Evolutionary conservation across 2,329 filamentous ascomycete species (phyloP), one percentile per base, ranked within the genome.

Genomic region (Alternaria triticimaculans): DNA sequence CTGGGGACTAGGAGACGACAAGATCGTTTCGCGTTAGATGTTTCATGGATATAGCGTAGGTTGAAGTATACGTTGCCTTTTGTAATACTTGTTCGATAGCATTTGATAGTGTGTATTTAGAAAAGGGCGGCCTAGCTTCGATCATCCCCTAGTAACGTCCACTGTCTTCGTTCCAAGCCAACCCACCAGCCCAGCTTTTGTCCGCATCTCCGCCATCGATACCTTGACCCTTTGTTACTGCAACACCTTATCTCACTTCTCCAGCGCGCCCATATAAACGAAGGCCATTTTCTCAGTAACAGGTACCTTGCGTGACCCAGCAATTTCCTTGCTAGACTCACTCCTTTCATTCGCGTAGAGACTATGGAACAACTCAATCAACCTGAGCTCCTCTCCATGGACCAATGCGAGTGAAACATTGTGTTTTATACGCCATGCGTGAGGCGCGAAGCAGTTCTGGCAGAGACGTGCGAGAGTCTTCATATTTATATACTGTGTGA

Each of bases 11-110:
- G 37, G n/a, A 18, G 37, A 41, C 37, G 37, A 18, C 9, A 41
- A 11, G 0, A 18, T 3, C 4, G 18, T 41, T 41, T 41, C 4
- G 9, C n/a, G 37, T 41, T 18, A 5, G 15, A 6, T 6, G 0
- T 23, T 15, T n/a, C 6, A n/a, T n/a, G 23, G 1, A 11, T 10
- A 26, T n/a, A 7, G 0, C 5, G 3, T 2, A 28, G 10, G 46
- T 10, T 18, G 7, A 33, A 18, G 26, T 33, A 30, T 14, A 33
- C 20, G 3, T 21, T 3, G 12, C 10, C 10, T 50, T 10, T 2
- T 0, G 1, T 18, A 41, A 2, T 3, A 18, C 8, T 41, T 41
- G 4, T 18, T 18, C 4, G 9, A 3, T 18, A 1, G 2, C 15
- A 41, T 6, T 0, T 6, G 0, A 41, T 41, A 1, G 37, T 6